Conservation (phyloP, 139 green algal species). For the Chlorella sp. region DNA sequence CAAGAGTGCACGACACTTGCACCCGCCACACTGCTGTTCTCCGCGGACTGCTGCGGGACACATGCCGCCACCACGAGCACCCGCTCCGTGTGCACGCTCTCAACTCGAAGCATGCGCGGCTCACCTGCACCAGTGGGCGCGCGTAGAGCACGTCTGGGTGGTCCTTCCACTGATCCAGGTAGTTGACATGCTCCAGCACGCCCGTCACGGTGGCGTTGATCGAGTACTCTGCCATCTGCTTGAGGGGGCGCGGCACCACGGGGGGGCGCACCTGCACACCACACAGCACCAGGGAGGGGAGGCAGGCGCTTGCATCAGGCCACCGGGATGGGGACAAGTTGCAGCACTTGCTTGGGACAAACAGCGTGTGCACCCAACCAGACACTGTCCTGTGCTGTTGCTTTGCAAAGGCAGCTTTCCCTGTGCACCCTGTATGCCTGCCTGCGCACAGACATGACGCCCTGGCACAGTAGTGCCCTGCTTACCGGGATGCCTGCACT, state of each 20-base stretch:
- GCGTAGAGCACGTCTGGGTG: conserved; percentile 72
- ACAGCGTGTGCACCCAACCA: no score
- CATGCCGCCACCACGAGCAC: no score
- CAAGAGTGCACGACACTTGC: no score
- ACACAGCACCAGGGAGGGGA: no score
- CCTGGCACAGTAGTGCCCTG: neutral
- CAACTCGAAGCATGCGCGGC: neutral
- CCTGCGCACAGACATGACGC: neutral
- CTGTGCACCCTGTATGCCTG: no score
- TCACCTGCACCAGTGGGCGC: conserved; percentile 51
- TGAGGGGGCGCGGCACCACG: conserved; percentile 52
- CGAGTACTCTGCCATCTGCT: conserved; percentile 72
- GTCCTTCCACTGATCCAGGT: conserved; percentile 47
- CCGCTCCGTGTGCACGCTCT: conserved; percentile 2
- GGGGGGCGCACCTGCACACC: conserved; percentile 49
- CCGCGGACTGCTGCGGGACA: no score
- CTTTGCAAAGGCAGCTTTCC: no score
- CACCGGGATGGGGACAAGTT: no score
- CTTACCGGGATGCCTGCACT: conserved; percentile 66
- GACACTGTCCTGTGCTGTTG: no score
- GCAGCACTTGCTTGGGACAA: no score
- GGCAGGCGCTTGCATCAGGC: no score
- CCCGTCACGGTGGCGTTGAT: conserved; percentile 69
- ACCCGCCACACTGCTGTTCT: no score
- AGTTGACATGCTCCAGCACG: conserved; percentile 42